Conservation (phyloP, 1,284 basidiomycete genomes). For the Mrakiaceae sp. region DNA sequence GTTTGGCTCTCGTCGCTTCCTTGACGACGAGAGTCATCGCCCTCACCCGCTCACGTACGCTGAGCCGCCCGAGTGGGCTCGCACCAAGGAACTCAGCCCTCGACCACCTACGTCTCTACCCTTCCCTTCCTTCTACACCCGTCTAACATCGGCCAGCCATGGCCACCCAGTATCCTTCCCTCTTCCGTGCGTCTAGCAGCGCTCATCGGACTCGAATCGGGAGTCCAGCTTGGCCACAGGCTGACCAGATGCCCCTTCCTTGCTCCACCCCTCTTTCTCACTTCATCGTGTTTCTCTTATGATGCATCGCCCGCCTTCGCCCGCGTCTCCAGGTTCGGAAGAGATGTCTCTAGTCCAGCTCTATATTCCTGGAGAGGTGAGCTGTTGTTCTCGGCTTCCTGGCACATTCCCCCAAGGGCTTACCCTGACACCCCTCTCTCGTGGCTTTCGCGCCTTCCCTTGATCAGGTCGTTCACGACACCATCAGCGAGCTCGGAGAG, state of each 20-base stretch:
- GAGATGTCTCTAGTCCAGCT: constrained; percentile 97
- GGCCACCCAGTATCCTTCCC: constrained; percentile 12
- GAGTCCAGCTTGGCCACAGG: too few species aligned
- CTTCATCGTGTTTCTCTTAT: too few species aligned
- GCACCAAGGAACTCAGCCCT: too few species aligned
- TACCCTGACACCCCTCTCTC: neutral
- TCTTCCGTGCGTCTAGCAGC: constrained; percentile 5
- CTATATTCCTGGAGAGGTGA: constrained; percentile 89
- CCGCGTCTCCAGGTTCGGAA: constrained; percentile 58
- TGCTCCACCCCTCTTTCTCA: too few species aligned
- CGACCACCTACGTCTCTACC: too few species aligned
- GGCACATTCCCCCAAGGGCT: neutral
- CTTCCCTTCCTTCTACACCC: too few species aligned
- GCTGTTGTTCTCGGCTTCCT: neutral
- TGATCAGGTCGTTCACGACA: constrained; percentile 60
- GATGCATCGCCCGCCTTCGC: neutral
- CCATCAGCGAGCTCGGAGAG: constrained; percentile 88
- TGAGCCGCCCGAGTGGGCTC: too few species aligned
- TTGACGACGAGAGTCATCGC: too few species aligned
- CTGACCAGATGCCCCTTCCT: too few species aligned
- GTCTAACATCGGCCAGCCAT: neutral
- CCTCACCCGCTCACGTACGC: too few species aligned
- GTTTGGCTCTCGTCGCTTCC: too few species aligned
- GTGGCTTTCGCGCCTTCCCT: neutral
- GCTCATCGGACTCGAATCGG: too few species aligned